Percentiles rank a stretch among this genome's conserved stretches.
Conservation (phyloP, 805 yeast species). For the Yamadazyma scolyti region DNA sequence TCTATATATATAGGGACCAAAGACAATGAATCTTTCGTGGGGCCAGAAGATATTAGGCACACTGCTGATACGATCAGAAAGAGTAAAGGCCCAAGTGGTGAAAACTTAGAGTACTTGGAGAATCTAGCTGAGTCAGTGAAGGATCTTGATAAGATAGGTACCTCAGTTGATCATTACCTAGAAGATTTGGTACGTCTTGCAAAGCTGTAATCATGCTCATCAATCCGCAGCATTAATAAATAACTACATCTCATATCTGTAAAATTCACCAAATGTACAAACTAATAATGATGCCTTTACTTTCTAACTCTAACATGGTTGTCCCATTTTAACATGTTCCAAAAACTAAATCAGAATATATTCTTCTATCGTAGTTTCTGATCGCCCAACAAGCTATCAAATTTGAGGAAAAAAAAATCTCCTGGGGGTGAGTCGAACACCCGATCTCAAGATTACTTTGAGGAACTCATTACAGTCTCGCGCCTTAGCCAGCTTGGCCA, state of each 20-base stretch:
- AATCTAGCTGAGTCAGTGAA: slow-evolving; percentile 47
- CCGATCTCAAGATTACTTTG: slow-evolving; percentile 41
- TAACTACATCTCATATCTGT: not conserved
- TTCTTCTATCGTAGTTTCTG: not conserved
- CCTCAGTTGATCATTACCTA: slow-evolving; percentile 28
- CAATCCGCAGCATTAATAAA: not conserved
- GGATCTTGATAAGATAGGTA: slow-evolving; percentile 15
- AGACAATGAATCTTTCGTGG: slow-evolving; percentile 77
- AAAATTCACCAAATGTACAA: not conserved
- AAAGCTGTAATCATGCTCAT: not conserved
- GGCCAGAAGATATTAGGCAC: slow-evolving; percentile 60
- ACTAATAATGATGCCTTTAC: not conserved
- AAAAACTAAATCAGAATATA: too few relatives aligned
- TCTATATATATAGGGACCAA: slow-evolving; percentile 80
- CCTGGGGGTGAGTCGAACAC: slow-evolving; percentile 46
- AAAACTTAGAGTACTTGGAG: slow-evolving; percentile 66
- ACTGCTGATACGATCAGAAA: slow-evolving; percentile 61
- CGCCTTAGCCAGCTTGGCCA: slow-evolving; percentile 45
- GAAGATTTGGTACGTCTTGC: slow-evolving; percentile 26
- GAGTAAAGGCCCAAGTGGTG: slow-evolving; percentile 78
- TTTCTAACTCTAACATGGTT: not conserved
- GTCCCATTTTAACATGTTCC: not conserved
- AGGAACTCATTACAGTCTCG: slow-evolving; percentile 36
- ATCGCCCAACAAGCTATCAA: not conserved
- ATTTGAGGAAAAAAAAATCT: slow-evolving; percentile 17